Conservation (phyloP, 306 rosid genomes). For the Dalbergia oliveri region DNA sequence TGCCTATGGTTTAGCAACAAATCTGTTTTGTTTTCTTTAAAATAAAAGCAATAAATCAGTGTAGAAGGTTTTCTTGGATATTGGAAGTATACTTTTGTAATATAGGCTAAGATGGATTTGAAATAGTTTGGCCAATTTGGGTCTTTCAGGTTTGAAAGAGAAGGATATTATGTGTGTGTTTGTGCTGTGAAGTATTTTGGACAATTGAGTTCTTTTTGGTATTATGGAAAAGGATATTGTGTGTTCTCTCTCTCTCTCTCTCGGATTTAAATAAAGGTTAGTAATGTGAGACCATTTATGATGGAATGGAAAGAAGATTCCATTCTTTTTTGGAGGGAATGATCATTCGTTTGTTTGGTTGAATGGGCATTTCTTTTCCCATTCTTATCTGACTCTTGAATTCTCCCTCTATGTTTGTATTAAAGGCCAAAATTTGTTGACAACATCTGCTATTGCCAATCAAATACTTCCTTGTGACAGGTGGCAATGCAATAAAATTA, state of each 20-base stretch:
- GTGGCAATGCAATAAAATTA: background rate
- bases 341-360: background rate
- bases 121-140: constrained; percentile 1
- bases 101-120: background rate
- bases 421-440: background rate
- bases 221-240: background rate
- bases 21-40: constrained; percentile 6
- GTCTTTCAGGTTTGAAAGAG: background rate
- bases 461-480: background rate
- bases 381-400: constrained; percentile 8
- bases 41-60: background rate
- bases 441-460: constrained; percentile 1
- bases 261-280: background rate
- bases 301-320: background rate
- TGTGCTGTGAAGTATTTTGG: background rate
- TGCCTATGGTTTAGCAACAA: constrained; percentile 6
- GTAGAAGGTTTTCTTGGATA: constrained; percentile 9
- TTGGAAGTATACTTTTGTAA: background rate
- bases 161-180: background rate
- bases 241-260: background rate
- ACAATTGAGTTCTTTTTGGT: too few species aligned
- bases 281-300: background rate
- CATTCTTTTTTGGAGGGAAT: constrained; percentile 2
- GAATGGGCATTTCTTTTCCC: constrained; percentile 15
- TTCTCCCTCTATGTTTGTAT: constrained; percentile 7